A percentile compares a stretch with the other conserved stretches of the same genome.
Conservation (phyloP, 164 flowering plant genomes). For the Magnolia sinica region DNA sequence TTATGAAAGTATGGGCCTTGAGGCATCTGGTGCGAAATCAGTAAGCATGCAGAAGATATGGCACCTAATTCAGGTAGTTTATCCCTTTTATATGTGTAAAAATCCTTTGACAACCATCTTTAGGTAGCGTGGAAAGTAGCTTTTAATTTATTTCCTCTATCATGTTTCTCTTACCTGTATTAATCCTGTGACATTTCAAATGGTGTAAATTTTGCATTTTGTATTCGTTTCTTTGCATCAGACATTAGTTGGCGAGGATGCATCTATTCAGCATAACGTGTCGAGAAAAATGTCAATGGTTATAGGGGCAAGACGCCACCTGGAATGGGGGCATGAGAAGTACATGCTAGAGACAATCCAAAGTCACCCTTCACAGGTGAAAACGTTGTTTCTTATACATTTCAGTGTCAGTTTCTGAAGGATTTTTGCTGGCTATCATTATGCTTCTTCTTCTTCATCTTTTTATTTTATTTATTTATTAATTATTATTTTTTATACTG, state of each 20-base stretch:
- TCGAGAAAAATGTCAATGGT: constrained; percentile 79
- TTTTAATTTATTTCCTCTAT: not conserved
- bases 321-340: constrained; percentile 95
- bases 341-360: constrained; percentile 85
- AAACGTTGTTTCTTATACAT: not conserved
- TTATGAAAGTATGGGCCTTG: constrained; percentile 66
- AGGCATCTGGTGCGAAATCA: constrained; percentile 70
- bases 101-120: not conserved
- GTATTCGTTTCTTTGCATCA: constrained; percentile 22
- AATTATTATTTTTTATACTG: not conserved
- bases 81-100: not conserved
- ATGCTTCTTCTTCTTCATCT: not conserved
- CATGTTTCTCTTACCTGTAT: not conserved
- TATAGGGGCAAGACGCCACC: constrained; percentile 88
- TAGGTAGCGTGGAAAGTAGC: not conserved
- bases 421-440: not conserved
- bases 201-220: not conserved
- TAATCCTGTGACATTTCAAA: not conserved
- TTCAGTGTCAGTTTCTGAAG: constrained; percentile 3
- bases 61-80: constrained; percentile 82
- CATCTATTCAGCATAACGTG: constrained; percentile 33
- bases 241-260: constrained; percentile 67
- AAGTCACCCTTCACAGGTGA: constrained; percentile 91
- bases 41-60: constrained; percentile 93
- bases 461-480: too few relatives aligned